Evolutionary conservation across 257 asterid species (phyloP).

Genomic region (Cinchona pubescens): DNA sequence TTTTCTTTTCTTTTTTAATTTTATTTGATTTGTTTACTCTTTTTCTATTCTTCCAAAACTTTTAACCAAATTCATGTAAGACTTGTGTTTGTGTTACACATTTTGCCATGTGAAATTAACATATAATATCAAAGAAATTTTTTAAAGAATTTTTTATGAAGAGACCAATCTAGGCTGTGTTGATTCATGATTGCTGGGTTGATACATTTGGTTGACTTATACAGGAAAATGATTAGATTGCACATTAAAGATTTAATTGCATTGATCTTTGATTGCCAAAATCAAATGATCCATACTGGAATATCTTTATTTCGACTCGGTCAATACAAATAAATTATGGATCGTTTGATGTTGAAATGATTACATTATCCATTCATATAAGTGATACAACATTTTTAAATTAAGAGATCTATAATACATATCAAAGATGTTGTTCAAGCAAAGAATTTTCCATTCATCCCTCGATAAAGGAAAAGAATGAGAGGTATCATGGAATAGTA

Average conservation of each 20-base stretch:
- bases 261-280: constrained; percentile 1
- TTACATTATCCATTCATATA: no score
- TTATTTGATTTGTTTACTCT: constrained; percentile 6
- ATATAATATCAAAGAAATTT: neutral
- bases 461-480: neutral
- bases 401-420: no score
- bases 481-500: neutral
- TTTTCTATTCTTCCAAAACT: constrained; percentile 9
- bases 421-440: no score
- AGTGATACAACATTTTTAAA: no score
- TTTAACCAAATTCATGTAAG: constrained; percentile 2
- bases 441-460: no score
- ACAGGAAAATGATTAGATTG: constrained; percentile 7
- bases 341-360: no score
- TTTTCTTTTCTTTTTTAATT: no score
- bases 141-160: neutral
- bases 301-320: no score
- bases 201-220: constrained; percentile 9
- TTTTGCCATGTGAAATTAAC: neutral
- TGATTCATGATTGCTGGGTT: constrained; percentile 7
- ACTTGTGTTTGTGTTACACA: no score
- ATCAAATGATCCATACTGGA: no score
- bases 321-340: no score
- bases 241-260: constrained; percentile 2
- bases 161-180: neutral